These are phyloP conservation scores for Pleochaeta shiraiana DNA, from an alignment of 2,329 filamentous ascomycete species.

Conservation along the genomic window DNA sequence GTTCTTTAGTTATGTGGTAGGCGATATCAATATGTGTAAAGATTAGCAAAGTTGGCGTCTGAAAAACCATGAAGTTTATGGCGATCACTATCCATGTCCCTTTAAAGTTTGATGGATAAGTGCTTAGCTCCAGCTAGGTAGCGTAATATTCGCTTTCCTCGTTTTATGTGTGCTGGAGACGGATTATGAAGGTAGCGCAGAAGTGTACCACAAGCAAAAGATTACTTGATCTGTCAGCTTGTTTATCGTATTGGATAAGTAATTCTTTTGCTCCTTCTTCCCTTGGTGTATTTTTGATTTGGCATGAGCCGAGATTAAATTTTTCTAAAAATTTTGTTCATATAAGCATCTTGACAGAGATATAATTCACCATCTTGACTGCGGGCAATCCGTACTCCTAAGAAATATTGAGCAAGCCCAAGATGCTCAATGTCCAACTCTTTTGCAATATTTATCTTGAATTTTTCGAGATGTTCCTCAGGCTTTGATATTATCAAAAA, in stretches of 20 bases:
- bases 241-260: not conserved
- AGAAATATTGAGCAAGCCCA: not conserved
- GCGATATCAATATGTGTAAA: not conserved
- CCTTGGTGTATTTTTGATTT: not conserved
- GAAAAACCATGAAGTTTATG: not conserved
- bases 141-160: not conserved
- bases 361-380: not conserved
- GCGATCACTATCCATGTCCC: not conserved
- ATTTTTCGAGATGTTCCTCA: not conserved
- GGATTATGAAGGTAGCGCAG: constrained; percentile 3
- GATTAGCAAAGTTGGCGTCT: not conserved
- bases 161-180: not conserved
- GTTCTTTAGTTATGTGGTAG: not conserved
- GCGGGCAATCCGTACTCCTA: not conserved
- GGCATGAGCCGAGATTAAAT: not conserved
- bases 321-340: not conserved
- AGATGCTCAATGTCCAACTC: not conserved
- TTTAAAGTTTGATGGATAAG: not conserved
- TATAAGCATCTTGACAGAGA: constrained; percentile 3
- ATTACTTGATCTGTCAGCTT: not conserved
- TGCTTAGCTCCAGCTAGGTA: not conserved
- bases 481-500: not conserved
- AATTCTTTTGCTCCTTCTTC: not conserved
- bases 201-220: not conserved
- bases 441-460: not conserved